Percentiles rank a stretch among this genome's conserved stretches.
These are phyloP conservation scores for Podaxis sp. DNA, from an alignment of 768 basidiomycete genomes.

Conservation along the genomic window DNA sequence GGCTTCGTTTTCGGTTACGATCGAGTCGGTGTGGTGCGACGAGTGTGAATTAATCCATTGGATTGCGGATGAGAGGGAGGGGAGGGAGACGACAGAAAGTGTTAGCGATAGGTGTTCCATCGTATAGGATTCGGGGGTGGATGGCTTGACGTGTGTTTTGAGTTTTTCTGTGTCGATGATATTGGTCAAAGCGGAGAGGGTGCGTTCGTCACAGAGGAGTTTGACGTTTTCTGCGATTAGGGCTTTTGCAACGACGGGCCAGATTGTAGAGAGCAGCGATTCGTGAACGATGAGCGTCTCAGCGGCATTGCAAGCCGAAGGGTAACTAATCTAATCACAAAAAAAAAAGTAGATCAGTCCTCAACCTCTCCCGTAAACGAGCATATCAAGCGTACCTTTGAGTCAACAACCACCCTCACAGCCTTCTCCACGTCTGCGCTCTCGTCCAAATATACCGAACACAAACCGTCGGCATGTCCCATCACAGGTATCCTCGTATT, in stretches of 20 bases:
- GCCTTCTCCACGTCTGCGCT: constrained; percentile 79
- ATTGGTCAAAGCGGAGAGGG: constrained; percentile 55
- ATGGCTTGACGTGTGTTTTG: constrained; percentile 45
- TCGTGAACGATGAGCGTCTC: constrained; percentile 90
- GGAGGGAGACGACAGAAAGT: constrained; percentile 75
- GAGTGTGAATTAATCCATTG: constrained; percentile 89
- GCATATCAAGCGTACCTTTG: constrained; percentile 61
- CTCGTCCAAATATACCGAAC: constrained; percentile 87
- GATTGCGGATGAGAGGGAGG: constrained; percentile 74
- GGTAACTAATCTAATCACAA: constrained; percentile 74
- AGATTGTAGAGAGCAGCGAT: constrained; percentile 65
- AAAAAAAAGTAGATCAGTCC: neutral
- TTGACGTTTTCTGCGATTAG: constrained; percentile 69
- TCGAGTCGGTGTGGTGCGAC: constrained; percentile 93
- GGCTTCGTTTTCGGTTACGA: constrained; percentile 76
- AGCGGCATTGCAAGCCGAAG: constrained; percentile 91
- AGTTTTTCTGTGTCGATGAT: constrained; percentile 31
- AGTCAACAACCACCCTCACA: constrained; percentile 78
- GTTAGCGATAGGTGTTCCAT: constrained; percentile 89
- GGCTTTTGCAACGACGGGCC: constrained; percentile 76
- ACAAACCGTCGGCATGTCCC: constrained; percentile 98
- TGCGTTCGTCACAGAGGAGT: constrained; percentile 73
- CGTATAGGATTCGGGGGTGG: constrained; percentile 64
- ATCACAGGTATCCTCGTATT: constrained; percentile 93
- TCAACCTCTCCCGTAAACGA: neutral